A percentile compares a stretch with the other conserved stretches of the same genome.
Conservation (phyloP, 2,329 filamentous ascomycete species). For the Penicillium nordicum region DNA sequence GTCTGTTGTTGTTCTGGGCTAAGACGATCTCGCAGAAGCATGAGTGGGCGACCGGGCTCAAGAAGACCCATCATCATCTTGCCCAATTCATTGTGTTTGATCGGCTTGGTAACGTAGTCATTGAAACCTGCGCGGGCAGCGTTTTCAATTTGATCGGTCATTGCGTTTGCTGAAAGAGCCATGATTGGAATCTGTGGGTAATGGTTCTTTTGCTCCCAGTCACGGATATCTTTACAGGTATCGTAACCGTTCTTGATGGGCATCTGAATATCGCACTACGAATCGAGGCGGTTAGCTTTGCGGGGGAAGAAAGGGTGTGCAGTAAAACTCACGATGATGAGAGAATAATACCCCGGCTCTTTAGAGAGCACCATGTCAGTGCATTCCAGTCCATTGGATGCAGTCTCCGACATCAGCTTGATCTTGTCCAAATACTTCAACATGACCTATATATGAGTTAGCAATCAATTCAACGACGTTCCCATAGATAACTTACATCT, state of each 20-base stretch:
- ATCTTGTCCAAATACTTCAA: conserved; percentile 49
- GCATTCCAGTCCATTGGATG: conserved; percentile 48
- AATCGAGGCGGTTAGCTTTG: conserved; percentile 2
- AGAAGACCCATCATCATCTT: conserved; percentile 50
- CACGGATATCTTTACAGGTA: conserved; percentile 46
- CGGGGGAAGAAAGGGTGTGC: not conserved
- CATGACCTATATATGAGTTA: conserved; percentile 42
- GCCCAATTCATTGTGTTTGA: conserved; percentile 49
- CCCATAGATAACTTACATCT: conserved; percentile 32
- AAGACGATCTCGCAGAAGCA: conserved; percentile 43
- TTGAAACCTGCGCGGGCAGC: conserved; percentile 48
- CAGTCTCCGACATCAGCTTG: conserved; percentile 45
- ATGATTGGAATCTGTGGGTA: conserved; percentile 49
- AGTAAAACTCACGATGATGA: conserved; percentile 44
- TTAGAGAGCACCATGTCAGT: conserved; percentile 48
- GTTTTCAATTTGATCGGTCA: conserved; percentile 49
- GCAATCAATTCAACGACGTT: not conserved
- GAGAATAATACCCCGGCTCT: conserved; percentile 47
- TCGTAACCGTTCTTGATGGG: conserved; percentile 50
- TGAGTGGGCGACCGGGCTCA: conserved; percentile 41
- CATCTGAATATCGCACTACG: conserved; percentile 51
- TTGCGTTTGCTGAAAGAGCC: conserved; percentile 50
- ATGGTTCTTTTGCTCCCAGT: conserved; percentile 46
- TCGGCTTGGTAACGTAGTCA: conserved; percentile 50
- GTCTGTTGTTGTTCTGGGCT: conserved; percentile 20